These are phyloP conservation scores for Chalara sp. DNA, from an alignment of 2,329 filamentous ascomycete species.

Conservation along the genomic window DNA sequence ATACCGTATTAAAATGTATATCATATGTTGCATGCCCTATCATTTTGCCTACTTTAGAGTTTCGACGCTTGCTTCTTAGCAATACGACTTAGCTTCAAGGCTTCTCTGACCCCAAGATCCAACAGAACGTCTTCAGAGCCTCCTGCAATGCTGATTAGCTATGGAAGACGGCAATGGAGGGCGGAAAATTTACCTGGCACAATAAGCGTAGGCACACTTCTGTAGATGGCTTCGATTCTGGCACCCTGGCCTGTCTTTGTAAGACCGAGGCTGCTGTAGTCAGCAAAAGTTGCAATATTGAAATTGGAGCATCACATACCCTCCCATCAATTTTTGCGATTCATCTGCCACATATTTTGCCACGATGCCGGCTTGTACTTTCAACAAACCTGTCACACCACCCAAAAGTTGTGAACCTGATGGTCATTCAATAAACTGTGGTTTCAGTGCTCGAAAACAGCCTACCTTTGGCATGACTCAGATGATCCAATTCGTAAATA, in stretches of 20 bases:
- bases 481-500: slow-evolving; percentile 29
- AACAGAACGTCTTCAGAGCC: slow-evolving; percentile 74
- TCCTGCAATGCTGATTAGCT: slow-evolving; percentile 39
- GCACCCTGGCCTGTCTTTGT: slow-evolving; percentile 17
- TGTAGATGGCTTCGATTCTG: slow-evolving; percentile 41
- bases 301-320: slow-evolving; percentile 10
- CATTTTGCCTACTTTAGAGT: neutral
- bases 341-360: slow-evolving; percentile 11
- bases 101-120: slow-evolving; percentile 73
- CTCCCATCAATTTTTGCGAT: slow-evolving; percentile 31
- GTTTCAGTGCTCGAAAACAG: slow-evolving; percentile 21
- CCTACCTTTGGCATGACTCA: slow-evolving; percentile 17
- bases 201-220: slow-evolving; percentile 29
- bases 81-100: slow-evolving; percentile 62
- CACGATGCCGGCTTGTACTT: slow-evolving; percentile 11
- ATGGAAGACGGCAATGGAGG: slow-evolving; percentile 2
- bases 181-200: slow-evolving; percentile 6
- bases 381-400: slow-evolving; percentile 8
- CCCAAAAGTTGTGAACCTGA: slow-evolving; percentile 6
- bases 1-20: too few relatives aligned
- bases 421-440: slow-evolving; percentile 31
- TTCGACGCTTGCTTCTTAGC: slow-evolving; percentile 60
- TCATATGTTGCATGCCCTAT: too few relatives aligned
- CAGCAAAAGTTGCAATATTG: neutral
- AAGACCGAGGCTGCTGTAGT: slow-evolving; percentile 7